Conservation (phyloP, 2,329 filamentous ascomycete species). For the Hymenotorrendiella dingleyae region DNA sequence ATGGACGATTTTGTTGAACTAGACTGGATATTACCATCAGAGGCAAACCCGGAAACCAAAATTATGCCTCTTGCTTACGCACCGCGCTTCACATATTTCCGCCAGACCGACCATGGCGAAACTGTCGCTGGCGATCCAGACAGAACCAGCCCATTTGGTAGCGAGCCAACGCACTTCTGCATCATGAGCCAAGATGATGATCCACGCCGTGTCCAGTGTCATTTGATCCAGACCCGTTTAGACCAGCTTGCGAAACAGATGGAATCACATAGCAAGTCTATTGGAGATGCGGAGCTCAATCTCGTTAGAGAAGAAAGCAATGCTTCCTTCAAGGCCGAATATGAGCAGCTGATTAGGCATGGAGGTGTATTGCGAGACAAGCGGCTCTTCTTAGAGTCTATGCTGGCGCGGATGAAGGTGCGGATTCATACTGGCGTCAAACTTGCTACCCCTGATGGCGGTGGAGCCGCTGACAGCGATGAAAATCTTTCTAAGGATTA, state of each 20-base stretch:
- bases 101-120: conserved; percentile 87
- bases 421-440: conserved; percentile 26
- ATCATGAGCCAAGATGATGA: conserved; percentile 91
- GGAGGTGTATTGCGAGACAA: conserved; percentile 51
- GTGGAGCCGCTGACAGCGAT: conserved; percentile 36
- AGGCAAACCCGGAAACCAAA: conserved; percentile 86
- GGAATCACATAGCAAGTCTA: conserved; percentile 61
- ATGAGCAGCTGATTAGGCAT: conserved; percentile 54
- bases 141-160: conserved; percentile 81
- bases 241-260: conserved; percentile 75
- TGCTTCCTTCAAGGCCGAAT: conserved; percentile 47
- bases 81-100: conserved; percentile 94
- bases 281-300: conserved; percentile 71
- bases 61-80: conserved; percentile 89
- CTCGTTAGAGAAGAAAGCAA: conserved; percentile 48
- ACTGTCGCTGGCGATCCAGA: conserved; percentile 74
- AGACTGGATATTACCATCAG: conserved; percentile 89
- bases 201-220: conserved; percentile 79
- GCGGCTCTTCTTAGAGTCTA: conserved; percentile 51
- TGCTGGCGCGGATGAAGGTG: conserved; percentile 36
- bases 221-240: conserved; percentile 76
- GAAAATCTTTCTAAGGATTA: conserved; percentile 28
- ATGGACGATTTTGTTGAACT: conserved; percentile 99
- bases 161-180: conserved; percentile 90
- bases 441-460: conserved; percentile 22